These are phyloP conservation scores for Trichocladium antarcticum DNA, from an alignment of 495 filamentous ascomycete genomes.

Conservation along the genomic window DNA sequence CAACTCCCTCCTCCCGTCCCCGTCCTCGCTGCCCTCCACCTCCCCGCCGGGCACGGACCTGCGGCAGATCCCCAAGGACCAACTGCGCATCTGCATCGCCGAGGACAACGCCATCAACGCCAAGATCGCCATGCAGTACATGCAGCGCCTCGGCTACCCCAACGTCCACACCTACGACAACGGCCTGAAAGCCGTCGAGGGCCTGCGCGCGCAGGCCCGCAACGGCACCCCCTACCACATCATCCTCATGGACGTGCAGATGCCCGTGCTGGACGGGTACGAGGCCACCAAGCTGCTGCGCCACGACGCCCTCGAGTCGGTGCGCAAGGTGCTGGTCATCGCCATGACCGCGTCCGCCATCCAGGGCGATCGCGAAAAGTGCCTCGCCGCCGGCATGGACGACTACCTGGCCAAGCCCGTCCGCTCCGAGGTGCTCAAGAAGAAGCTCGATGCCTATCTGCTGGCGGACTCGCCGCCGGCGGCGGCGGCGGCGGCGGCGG, in stretches of 20 bases:
- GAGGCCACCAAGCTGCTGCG: conserved; percentile 76
- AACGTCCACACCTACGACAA: conserved; percentile 74
- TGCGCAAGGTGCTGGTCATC: conserved; percentile 71
- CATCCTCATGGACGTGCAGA: conserved; percentile 91
- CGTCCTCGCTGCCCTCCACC: background rate
- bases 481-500: background rate
- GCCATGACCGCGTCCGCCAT: conserved; percentile 92
- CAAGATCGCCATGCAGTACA: conserved; percentile 83
- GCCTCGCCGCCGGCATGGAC: conserved; percentile 87
- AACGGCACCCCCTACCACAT: conserved; percentile 65
- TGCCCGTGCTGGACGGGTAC: conserved; percentile 91
- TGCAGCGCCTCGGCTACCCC: conserved; percentile 68
- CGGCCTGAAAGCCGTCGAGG: conserved; percentile 75
- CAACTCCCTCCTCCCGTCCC: background rate
- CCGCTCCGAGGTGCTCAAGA: conserved; percentile 57
- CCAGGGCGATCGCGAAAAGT: conserved; percentile 84
- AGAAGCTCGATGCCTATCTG: conserved; percentile 59
- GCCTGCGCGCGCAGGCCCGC: conserved; percentile 55
- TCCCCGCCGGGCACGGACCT: conserved; percentile 29
- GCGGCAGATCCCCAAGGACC: conserved; percentile 56
- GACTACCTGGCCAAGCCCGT: conserved; percentile 92
- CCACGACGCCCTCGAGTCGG: conserved; percentile 57
- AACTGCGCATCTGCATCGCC: conserved; percentile 77
- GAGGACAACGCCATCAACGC: conserved; percentile 91
- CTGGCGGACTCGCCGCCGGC: conserved; percentile 8